Conservation (phyloP, 2,329 filamentous ascomycete genomes). For the Aspergillus versicolor region DNA sequence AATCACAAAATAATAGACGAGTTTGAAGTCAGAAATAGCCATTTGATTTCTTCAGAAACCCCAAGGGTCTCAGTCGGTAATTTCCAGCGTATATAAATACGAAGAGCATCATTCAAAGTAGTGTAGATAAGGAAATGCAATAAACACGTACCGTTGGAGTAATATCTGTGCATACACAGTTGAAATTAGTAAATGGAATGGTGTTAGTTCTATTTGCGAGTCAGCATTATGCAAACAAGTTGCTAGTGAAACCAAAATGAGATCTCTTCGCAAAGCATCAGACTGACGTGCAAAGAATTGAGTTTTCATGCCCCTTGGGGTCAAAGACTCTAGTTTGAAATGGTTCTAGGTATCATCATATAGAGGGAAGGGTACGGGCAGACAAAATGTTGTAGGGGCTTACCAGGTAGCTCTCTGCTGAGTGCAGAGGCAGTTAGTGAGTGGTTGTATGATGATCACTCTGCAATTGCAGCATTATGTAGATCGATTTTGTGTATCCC, state of each 20-base stretch:
- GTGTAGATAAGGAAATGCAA: slow-evolving; percentile 29
- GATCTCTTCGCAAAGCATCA: slow-evolving; percentile 54
- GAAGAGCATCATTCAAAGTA: slow-evolving; percentile 57
- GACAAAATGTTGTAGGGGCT: slow-evolving; percentile 17
- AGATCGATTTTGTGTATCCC: background rate
- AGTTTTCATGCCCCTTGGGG: slow-evolving; percentile 75
- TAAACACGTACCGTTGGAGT: slow-evolving; percentile 25
- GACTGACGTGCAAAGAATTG: slow-evolving; percentile 82
- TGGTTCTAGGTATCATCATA: slow-evolving; percentile 80
- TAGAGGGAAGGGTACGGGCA: slow-evolving; percentile 33
- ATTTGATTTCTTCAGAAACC: slow-evolving; percentile 74
- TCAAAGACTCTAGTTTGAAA: slow-evolving; percentile 97
- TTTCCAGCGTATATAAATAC: slow-evolving; percentile 76
- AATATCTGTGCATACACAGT: background rate
- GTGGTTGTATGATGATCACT: slow-evolving; percentile 14
- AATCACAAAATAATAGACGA: slow-evolving; percentile 17
- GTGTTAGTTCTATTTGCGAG: slow-evolving; percentile 2
- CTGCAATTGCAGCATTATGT: slow-evolving; percentile 7
- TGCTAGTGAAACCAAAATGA: slow-evolving; percentile 3
- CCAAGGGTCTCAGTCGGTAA: slow-evolving; percentile 81
- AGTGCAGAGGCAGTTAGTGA: slow-evolving; percentile 9
- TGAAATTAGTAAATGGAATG: background rate
- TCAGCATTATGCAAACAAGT: slow-evolving; percentile 1
- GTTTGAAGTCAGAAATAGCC: slow-evolving; percentile 74
- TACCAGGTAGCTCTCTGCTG: slow-evolving; percentile 24